Evolutionary conservation across 2,329 filamentous ascomycete genomes (phyloP).

Genomic region (Endothia cerciana): DNA sequence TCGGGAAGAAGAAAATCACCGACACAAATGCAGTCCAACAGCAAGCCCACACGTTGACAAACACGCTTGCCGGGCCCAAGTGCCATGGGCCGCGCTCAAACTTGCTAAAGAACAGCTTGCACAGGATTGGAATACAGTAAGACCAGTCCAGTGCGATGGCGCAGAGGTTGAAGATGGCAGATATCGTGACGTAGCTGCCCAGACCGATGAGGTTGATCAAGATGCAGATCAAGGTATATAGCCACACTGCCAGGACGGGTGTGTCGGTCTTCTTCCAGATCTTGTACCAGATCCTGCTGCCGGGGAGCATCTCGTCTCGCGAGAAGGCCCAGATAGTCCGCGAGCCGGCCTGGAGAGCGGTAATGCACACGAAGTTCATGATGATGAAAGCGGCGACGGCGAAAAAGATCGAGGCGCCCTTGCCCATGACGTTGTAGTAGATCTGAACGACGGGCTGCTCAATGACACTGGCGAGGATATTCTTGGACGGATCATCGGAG

Average conservation of each 20-base stretch:
- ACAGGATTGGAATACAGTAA: slow-evolving; percentile 60
- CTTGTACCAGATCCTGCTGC: slow-evolving; percentile 52
- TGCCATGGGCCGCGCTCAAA: slow-evolving; percentile 58
- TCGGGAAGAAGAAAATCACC: slow-evolving; percentile 59
- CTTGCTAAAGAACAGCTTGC: slow-evolving; percentile 52
- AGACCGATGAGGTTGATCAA: slow-evolving; percentile 63
- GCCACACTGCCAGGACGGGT: slow-evolving; percentile 59
- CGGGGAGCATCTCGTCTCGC: slow-evolving; percentile 54
- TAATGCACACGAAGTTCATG: slow-evolving; percentile 62
- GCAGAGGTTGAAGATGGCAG: slow-evolving; percentile 58
- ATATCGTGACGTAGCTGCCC: slow-evolving; percentile 56
- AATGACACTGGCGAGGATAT: slow-evolving; percentile 49
- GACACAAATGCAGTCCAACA: slow-evolving; percentile 57
- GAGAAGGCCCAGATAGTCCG: slow-evolving; percentile 60
- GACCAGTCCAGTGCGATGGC: slow-evolving; percentile 59
- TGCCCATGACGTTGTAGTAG: slow-evolving; percentile 61
- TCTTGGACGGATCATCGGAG: slow-evolving; percentile 41
- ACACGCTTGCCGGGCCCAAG: slow-evolving; percentile 46
- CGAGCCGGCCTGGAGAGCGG: slow-evolving; percentile 56
- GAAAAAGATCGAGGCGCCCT: slow-evolving; percentile 56
- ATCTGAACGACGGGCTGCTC: slow-evolving; percentile 59
- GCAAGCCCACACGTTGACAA: slow-evolving; percentile 53
- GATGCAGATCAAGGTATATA: slow-evolving; percentile 57
- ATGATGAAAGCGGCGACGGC: slow-evolving; percentile 60
- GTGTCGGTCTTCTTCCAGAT: slow-evolving; percentile 53